Evolutionary conservation across 2,329 filamentous ascomycete species (phyloP), one percentile per base, ranked within the genome.

Genomic region (Falciphora oryzae): DNA sequence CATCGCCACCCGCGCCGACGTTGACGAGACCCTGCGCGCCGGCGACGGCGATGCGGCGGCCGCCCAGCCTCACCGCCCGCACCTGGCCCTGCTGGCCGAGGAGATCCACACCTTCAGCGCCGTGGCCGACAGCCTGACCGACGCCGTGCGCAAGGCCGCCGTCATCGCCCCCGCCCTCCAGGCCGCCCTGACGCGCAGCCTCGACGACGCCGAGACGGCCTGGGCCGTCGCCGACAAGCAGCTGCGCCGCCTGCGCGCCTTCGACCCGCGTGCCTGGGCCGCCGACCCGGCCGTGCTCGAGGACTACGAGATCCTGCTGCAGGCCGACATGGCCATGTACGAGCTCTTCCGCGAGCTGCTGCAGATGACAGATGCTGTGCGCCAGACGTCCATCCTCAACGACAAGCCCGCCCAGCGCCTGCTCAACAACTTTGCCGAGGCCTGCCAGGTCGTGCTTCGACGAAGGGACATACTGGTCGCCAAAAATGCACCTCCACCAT

Each of bases 301-400:
- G 35, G 58, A 64, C 56, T 64, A 64, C 58, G 63, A 64, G 29
- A 64, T 44, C 31, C 32, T 59, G 63, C 28, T 60, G 38, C 59
- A 59, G 63, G 35, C 57, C n/a, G 63, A 59, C 32, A 60, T 64
- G 57, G 57, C 44, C 25, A 10, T 56, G 22, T 64, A n/a, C 56
- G 63, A 64, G 28, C 44, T 64, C 10, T 56, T 64, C n/a, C n/a
- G 59, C 16, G 57, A 60, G 22, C 22, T 64, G 22, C 38, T 64
- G 38, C 31, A 57, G n/a, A 25, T 60, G 63, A 35, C n/a, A 35
- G 31, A 58, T 10, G 38, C 53, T 27, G 31, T 56, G 13, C 27
- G 59, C 8, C 59, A 61, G 13, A 38, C 59, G 13, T 18, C 22
- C 4, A 38, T 38, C 14, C 27, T 61, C 25, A 38, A 35, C 11